Conservation (phyloP, 176 grass and related monocot genomes). For the barley (Hordeum vulgare) region MorexV3_pseudomolecules_assembly NC_058518.1:5328413-5328912, state of each 20-base stretch:
- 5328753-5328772: not conserved
- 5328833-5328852: not conserved
- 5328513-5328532: not conserved
- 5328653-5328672: not conserved
- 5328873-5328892: not conserved
- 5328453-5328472: too few species aligned
- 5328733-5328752: too few species aligned
- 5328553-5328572: not conserved
- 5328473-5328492: too few species aligned
- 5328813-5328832: not conserved
- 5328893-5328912: too few species aligned
- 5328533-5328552: not conserved
- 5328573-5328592: not conserved
- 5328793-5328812: not conserved
- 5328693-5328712: not conserved
- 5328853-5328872: not conserved
- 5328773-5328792: not conserved
- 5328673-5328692: not conserved
- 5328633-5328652: not conserved
- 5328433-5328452: too few species aligned
- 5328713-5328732: too few species aligned
- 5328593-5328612: not conserved
- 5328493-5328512: too few species aligned
- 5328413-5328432: too few species aligned
- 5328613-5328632: not conserved